phyloP scores from a whole-genome alignment of 805 yeast genomes.

The Sugiyamaella marilandica region DNA sequence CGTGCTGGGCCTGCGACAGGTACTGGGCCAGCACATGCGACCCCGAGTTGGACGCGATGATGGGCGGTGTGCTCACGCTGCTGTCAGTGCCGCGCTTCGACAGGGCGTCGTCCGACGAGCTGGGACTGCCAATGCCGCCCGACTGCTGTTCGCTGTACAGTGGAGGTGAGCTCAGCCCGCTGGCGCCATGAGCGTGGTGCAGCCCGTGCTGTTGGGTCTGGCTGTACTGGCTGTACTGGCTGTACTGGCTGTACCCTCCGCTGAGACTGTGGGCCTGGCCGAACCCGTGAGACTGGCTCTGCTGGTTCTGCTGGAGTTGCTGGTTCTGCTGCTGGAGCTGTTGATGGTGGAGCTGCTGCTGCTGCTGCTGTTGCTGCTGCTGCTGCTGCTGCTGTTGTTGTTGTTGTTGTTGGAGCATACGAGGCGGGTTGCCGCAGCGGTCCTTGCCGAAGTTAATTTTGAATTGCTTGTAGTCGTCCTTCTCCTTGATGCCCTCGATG shows the following conservation, averaged over 20 bases:
- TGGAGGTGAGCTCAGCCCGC: background rate
- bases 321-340: background rate
- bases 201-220: background rate
- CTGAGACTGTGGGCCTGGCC: too few species aligned
- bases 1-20: conserved; percentile 66
- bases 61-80: conserved; percentile 2
- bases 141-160: background rate
- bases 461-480: conserved; percentile 54
- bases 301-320: too few species aligned
- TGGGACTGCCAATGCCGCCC: background rate
- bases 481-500: conserved; percentile 81
- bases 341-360: background rate
- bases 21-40: conserved; percentile 77
- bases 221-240: too few species aligned
- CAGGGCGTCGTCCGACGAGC: background rate
- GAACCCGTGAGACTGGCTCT: too few species aligned
- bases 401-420: conserved; percentile 28
- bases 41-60: conserved; percentile 40
- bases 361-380: background rate
- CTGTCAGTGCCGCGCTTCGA: conserved; percentile 2
- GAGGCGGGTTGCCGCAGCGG: conserved; percentile 90
- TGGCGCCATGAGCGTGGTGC: background rate
- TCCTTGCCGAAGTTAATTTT: conserved; percentile 92
- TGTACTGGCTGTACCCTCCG: too few species aligned
- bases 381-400: too few species aligned